Base-by-base conservation (phyloP, 1,284 basidiomycete species). In the Malassezia brasiliensis region DNA sequence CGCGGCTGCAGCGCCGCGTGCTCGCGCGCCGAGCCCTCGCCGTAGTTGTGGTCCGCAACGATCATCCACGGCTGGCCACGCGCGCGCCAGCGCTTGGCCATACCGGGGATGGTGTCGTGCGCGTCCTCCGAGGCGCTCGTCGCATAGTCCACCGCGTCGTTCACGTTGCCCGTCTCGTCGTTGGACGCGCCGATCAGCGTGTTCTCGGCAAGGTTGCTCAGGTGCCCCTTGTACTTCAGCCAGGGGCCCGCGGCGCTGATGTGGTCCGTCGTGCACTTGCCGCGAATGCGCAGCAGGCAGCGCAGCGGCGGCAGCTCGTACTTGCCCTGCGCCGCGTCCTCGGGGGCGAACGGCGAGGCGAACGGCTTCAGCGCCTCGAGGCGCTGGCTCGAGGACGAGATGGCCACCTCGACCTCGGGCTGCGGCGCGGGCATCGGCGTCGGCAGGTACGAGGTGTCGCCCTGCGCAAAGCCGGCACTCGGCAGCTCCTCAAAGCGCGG, bases 1-100 rank as follows among this genome's bases (percentile, higher is more conserved):
- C 94, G 83, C 46, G 93, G 94, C 75, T 98, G 94, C 32, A 98
- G 80, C 14, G 91, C 90, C 32, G 94, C 94, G 76, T 98, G 94
- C 77, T 98, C 94, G 57, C 94, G 83, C n/a, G 90, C 90, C 63
- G 87, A 90, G 75, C 93, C 94, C 76, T 99, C 94, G 5, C 94
- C 94, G 74, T 98, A 94, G 77, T 76, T 77, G 67, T 69, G 76
- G 74, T 98, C 94, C 1, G 94, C 91, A 32, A 99, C 80, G 46
- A 98, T 78, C 67, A 91, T 86, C 91, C 93, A 98, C 83, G 74
- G 71, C 66, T 76, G 75, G 11, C 56, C 55, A 25, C 73, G 68
- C 14, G 67, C 63, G 42, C 63, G 68, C 60, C 48, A 70, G 22
- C 40, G 50, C 69, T 73, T 72, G 46, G 69, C 64, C 19, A 63